phyloP scores from a whole-genome alignment of 176 grass and related monocot species.

The Phoenix dactylifera region DNA sequence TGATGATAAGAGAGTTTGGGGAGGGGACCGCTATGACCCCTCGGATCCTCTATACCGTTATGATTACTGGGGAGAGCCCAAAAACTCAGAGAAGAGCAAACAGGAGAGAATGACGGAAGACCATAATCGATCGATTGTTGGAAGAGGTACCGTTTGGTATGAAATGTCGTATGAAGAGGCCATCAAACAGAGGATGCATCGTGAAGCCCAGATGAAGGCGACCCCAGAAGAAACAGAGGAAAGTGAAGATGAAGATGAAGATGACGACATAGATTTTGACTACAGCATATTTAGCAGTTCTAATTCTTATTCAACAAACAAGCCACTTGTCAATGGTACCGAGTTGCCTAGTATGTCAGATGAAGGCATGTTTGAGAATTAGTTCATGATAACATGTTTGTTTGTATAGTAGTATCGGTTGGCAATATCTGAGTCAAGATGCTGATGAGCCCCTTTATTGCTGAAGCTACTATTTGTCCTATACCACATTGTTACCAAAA shows the following conservation, averaged over 20 bases:
- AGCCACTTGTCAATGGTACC: slow-evolving; percentile 19
- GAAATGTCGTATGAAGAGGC: slow-evolving; percentile 65
- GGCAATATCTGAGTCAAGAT: too few species aligned
- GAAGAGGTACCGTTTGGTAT: slow-evolving; percentile 59
- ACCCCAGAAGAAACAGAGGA: slow-evolving; percentile 8
- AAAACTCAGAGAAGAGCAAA: slow-evolving; percentile 53
- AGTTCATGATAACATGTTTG: neutral
- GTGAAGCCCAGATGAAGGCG: slow-evolving; percentile 24
- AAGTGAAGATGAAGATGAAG: slow-evolving; percentile 32
- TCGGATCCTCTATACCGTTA: slow-evolving; percentile 60
- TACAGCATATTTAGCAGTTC: slow-evolving; percentile 21
- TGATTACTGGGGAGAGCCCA: slow-evolving; percentile 58
- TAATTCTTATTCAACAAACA: slow-evolving; percentile 4
- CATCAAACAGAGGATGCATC: slow-evolving; percentile 18
- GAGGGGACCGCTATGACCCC: slow-evolving; percentile 58
- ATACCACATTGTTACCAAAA: too few species aligned
- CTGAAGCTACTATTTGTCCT: too few species aligned
- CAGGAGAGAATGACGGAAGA: slow-evolving; percentile 36
- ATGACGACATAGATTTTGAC: slow-evolving; percentile 68
- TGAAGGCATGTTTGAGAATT: slow-evolving; percentile 25
- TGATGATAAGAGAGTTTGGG: slow-evolving; percentile 62
- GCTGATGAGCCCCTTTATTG: too few species aligned
- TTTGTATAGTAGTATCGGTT: too few species aligned
- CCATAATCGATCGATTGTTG: slow-evolving; percentile 46
- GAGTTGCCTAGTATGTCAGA: slow-evolving; percentile 23